A percentile compares a stretch with the other conserved stretches of the same genome.
These are phyloP conservation scores for Populus hybrid DNA, from an alignment of 441 rosid genomes.

Conservation along the genomic window DNA sequence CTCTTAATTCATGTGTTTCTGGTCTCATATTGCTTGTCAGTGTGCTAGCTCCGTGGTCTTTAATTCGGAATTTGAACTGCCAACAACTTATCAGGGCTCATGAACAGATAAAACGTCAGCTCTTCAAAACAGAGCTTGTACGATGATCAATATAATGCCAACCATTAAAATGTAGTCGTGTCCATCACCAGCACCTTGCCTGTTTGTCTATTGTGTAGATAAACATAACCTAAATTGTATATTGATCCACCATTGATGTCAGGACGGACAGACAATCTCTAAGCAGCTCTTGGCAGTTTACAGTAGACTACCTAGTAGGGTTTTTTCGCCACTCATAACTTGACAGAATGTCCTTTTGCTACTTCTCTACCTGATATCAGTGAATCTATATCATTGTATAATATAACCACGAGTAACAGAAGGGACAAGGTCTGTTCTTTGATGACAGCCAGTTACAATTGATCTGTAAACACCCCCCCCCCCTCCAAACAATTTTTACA, in stretches of 20 bases:
- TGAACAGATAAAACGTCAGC: no score
- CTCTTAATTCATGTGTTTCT: background rate
- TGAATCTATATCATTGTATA: background rate
- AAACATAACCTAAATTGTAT: no score
- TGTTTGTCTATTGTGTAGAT: no score
- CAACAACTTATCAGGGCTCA: background rate
- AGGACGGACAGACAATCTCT: background rate
- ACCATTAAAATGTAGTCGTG: background rate
- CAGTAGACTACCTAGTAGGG: background rate
- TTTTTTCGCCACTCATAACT: background rate
- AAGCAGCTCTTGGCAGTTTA: background rate
- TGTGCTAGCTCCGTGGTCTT: background rate
- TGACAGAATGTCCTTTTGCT: background rate
- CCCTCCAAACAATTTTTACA: conserved; percentile 26
- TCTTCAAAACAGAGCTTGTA: no score
- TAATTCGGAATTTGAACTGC: background rate
- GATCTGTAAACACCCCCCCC: conserved; percentile 19
- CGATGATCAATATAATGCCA: background rate
- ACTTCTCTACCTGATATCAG: background rate
- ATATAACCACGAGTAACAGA: background rate
- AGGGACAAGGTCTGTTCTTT: background rate
- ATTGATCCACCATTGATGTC: no score
- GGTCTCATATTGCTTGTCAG: background rate
- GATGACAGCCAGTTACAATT: conserved; percentile 19
- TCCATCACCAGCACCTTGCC: background rate